phyloP scores from a whole-genome alignment of 371 early-diverging fungal genomes.

The Lichtheimia ornata region DNA sequence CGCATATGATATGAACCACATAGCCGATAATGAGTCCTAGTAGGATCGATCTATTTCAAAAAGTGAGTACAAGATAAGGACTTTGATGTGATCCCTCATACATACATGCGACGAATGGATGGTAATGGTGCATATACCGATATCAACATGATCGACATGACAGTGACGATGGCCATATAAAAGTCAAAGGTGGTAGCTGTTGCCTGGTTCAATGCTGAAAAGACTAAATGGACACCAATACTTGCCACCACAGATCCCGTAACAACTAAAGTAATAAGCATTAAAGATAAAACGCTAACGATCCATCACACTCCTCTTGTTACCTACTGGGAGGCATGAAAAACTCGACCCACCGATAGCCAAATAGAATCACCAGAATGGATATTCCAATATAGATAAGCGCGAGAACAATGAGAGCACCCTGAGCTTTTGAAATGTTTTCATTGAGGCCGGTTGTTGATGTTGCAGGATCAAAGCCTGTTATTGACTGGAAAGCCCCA shows the following conservation, averaged over 20 bases:
- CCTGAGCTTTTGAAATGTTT: conserved; percentile 46
- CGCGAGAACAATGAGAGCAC: conserved; percentile 58
- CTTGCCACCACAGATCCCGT: conserved; percentile 61
- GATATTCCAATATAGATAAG: conserved; percentile 46
- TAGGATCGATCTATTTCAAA: conserved; percentile 41
- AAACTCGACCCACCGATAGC: conserved; percentile 54
- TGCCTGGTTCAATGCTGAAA: conserved; percentile 50
- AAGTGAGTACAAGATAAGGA: no score
- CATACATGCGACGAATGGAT: conserved; percentile 17
- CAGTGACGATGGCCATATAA: conserved; percentile 58
- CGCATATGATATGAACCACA: conserved; percentile 45
- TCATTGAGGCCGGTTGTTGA: conserved; percentile 10
- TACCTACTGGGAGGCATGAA: conserved; percentile 58
- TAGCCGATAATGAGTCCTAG: conserved; percentile 54
- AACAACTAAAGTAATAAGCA: conserved; percentile 28
- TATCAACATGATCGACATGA: conserved; percentile 46
- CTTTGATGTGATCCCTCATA: not conserved
- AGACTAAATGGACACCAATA: conserved; percentile 57
- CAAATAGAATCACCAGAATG: conserved; percentile 45
- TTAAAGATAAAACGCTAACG: no score
- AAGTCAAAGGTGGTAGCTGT: conserved; percentile 50
- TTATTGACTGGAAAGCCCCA: conserved; percentile 51
- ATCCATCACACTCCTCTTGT: not conserved
- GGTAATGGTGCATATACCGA: conserved; percentile 48
- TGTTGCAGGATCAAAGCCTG: conserved; percentile 45